Conservation (phyloP, 805 yeast genomes). For the Sungouiozyma ichnusensis region DNA sequence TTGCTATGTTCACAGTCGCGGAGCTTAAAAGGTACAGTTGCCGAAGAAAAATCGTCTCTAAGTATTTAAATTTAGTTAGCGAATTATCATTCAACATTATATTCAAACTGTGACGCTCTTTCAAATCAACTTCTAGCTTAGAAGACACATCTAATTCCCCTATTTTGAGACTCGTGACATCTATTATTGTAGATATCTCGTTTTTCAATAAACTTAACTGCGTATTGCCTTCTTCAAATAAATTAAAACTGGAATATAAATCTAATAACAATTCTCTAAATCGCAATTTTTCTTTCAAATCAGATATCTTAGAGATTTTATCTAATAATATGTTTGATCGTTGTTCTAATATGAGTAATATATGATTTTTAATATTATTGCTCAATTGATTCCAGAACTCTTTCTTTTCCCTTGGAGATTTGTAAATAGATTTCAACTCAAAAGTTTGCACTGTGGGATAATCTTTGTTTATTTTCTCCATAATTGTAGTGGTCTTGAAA, state of each 20-base stretch:
- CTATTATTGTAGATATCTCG: conserved; percentile 5
- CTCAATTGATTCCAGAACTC: conserved; percentile 24
- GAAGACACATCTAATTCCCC: conserved; percentile 20
- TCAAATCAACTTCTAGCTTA: neutral
- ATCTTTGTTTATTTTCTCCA: conserved; percentile 26
- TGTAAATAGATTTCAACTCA: conserved; percentile 27
- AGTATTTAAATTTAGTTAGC: conserved; percentile 13
- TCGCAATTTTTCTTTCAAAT: conserved; percentile 5
- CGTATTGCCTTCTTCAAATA: conserved; percentile 19
- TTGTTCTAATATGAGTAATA: conserved; percentile 20
- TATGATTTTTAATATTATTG: conserved; percentile 13
- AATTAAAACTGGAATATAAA: conserved; percentile 18
- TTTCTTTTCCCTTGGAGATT: conserved; percentile 21
- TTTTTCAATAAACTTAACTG: conserved; percentile 12
- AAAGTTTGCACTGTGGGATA: conserved; percentile 21
- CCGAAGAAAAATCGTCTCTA: conserved; percentile 17
- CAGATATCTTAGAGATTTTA: conserved; percentile 3
- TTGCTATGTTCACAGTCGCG: conserved; percentile 5
- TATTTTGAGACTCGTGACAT: conserved; percentile 3
- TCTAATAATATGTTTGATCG: conserved; percentile 12
- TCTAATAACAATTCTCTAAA: conserved; percentile 20
- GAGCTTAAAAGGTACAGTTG: conserved; percentile 13
- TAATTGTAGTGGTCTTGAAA: conserved; percentile 24
- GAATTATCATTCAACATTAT: conserved; percentile 8
- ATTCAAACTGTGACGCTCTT: neutral